Base-by-base conservation (phyloP, 2,329 filamentous ascomycete genomes). In the Byssothecium circinans region DNA sequence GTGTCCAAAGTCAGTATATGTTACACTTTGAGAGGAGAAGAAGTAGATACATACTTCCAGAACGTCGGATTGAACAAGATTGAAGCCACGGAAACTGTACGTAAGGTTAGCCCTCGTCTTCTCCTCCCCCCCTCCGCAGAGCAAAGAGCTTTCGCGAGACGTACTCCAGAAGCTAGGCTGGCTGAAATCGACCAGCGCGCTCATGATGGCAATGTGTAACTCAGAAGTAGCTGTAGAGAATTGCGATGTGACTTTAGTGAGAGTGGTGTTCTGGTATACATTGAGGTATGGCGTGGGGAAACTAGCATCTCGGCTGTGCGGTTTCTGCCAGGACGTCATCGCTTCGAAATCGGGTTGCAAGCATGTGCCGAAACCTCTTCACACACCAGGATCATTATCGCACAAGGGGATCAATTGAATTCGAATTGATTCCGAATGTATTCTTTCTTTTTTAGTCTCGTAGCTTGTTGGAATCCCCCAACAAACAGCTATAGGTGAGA, bases 41-140 rank as follows among this genome's bases (percentile, higher is more conserved):
- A 5, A 25, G 8, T 5, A 1, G 32, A 32, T 36, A 54, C 50
- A 79, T 81, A 96, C 91, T 99, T 99, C 94, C 94, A 99, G 74
- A 96, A 97, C n/a, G 94, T 86, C 18, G 94, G 94, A 74, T 99
- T 99, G 75, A 99, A 97, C 40, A 86, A 81, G 74, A 99, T 95
- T 43, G 88, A 82, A 46, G 79, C 80, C 39, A 86, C 88, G 59
- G 90, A 89, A 60, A 94, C 91, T 96, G 53, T 11, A 27, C 6
- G n/a, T n/a, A n/a, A n/a, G n/a, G n/a, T n/a, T n/a, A n/a, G n/a
- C n/a, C n/a, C n/a, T n/a, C n/a, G n/a, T n/a, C n/a, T n/a, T n/a
- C n/a, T n/a, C n/a, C n/a, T n/a, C n/a, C n/a, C n/a, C n/a, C n/a
- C n/a, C 15, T 8, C 33, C 30, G 27, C 20, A 14, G 33, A 22